Evolutionary conservation across 306 rosid species (phyloP), one percentile per base, ranked within the genome.

Genomic region (Malus asiatica): DNA sequence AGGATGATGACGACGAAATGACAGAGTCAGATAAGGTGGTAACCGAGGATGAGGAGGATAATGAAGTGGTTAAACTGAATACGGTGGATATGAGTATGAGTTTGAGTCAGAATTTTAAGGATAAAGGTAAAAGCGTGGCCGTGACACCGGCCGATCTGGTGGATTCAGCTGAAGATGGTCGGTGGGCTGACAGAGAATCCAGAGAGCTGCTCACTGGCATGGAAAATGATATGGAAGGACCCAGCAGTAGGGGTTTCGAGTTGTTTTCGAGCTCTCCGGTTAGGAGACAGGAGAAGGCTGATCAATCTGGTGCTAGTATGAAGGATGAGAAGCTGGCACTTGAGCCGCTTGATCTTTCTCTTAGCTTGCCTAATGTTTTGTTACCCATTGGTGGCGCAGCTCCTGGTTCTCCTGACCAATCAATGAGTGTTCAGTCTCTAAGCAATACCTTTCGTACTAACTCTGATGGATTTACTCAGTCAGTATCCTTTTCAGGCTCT

Each of bases 401-500:
- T 66, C 97, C 96, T 73, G 92, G 92, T 82, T 92, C 99, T 72
- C 97, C 99, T 13, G 80, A 93, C 79, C 97, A 88, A 72, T 91
- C 88, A 20, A 85, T 83, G 82, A 95, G 98, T 78, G 89, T 90
- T 67, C 97, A 95, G 81, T 95, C 99, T 79, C 69, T 95, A 60
- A 89, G 80, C 58, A 48, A 48, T 48, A 92, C 97, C 48, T 89
- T 92, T 57, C 80, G 86, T 30, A 85, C 96, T 55, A 86, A 89
- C 84, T 95, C 99, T 0, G 98, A 95, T 83, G 99, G 97, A 74
- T 90, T 95, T 81, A 89, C 98, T 35, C 92, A 95, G 35, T 95
- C 99, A 3, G 86, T 95, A 88, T 90, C 99, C 12, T 86, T 87
- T 82, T 95, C 99, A 71, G 99, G 99, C 77, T 95, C 99, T 22